Evolutionary conservation across 768 basidiomycete genomes (phyloP), one percentile per base, ranked within the genome.

Genomic region (Termitomyces sp.): DNA sequence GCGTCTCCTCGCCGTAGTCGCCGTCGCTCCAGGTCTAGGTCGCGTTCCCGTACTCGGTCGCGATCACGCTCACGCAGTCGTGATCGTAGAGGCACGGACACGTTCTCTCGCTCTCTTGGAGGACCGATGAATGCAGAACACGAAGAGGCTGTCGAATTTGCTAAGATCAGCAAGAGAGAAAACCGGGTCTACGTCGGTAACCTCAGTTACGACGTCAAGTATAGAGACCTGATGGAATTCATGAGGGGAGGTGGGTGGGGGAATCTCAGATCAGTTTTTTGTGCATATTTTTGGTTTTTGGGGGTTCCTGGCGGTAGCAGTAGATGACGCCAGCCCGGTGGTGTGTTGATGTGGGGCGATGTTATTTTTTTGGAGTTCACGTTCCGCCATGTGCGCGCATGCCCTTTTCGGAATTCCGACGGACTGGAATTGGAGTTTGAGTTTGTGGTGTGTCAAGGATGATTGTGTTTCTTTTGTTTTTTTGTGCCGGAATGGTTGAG

Each of bases 241-340:
- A 96, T 97, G 94, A 85, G 92, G 89, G 92, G 93, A 94, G 95
- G 95, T 97, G 92, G 89, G 95, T 95, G 78, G 85, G 84, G 86
- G 87, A 83, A 85, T 85, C 79, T 79, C 76, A 82, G 78, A 71
- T 72, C 71, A 70, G 70, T 75, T 86, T 77, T 84, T 82, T 74
- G 76, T 72, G 77, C 69, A 74, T 68, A 63, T 70, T 73, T 64
- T 68, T 70, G 59, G 57, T 70, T 60, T 50, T 55, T 10, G 69
- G 69, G 71, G 66, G 66, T 68, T 43, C 61, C 64, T 71, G 67
- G 68, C 67, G 60, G 71, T 59, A 61, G 71, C 67, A 71, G 70
- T 69, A 66, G 73, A 20, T 67, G 59, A 60, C 55, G 68, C 59
- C 66, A 66, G 67, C 66, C 66, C 58, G 56, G 52, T 8, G 56